Percentiles rank a stretch among this genome's conserved stretches.
Conservation (phyloP, 129 eudicot genomes). For the Arctium lappa region DNA sequence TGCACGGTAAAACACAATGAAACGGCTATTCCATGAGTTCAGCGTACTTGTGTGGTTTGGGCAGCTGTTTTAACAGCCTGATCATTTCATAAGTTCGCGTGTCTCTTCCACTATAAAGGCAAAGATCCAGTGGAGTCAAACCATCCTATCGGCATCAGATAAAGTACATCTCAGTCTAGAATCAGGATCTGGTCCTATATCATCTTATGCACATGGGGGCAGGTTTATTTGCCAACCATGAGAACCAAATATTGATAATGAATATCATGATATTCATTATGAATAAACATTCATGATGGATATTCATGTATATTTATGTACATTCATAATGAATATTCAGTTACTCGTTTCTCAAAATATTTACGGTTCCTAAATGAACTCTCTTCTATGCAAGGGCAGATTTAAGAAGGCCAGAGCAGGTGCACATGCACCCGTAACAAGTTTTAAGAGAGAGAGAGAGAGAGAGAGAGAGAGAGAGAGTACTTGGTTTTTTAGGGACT, state of each 20-base stretch:
- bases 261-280: neutral
- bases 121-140: conserved; percentile 76
- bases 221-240: neutral
- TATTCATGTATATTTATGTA: too few relatives aligned
- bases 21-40: conserved; percentile 26
- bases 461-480: conserved; percentile 5
- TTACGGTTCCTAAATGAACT: too few relatives aligned
- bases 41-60: conserved; percentile 30
- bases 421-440: neutral
- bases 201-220: neutral
- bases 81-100: conserved; percentile 71
- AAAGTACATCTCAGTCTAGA: neutral
- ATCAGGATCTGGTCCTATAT: neutral
- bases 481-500: conserved; percentile 67
- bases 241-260: neutral
- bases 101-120: conserved; percentile 84
- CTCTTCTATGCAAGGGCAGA: too few relatives aligned
- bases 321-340: neutral
- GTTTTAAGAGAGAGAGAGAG: neutral
- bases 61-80: conserved; percentile 60
- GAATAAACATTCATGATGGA: neutral
- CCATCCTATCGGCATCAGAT: conserved; percentile 61
- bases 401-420: too few relatives aligned
- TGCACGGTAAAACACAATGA: neutral
- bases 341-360: too few relatives aligned